These are phyloP conservation scores for Brassica nigra DNA, from an alignment of 345 rosid species.

Conservation along the genomic window DNA sequence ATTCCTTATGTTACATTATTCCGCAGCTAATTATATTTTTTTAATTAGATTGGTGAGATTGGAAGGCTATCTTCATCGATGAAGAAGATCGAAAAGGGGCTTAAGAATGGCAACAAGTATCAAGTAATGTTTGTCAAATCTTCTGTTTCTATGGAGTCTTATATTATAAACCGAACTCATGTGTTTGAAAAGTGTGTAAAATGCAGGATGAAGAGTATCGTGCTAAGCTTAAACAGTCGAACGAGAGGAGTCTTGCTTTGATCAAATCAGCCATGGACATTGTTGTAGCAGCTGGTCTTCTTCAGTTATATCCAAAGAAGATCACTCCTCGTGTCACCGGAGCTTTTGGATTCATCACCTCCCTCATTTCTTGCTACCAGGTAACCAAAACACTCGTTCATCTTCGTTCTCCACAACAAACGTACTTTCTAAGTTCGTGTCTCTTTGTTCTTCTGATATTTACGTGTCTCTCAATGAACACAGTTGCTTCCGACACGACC, in stretches of 20 bases:
- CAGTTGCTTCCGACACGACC: conserved; percentile 43
- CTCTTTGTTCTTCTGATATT: conserved; percentile 15
- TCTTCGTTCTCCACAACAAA: neutral
- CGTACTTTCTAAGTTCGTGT: neutral
- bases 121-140: conserved; percentile 47
- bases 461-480: neutral
- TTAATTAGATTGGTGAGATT: conserved; percentile 75
- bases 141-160: neutral
- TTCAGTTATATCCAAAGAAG: conserved; percentile 84
- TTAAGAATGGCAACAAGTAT: conserved; percentile 67
- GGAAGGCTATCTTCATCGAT: conserved; percentile 84
- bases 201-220: conserved; percentile 76
- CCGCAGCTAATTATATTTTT: neutral
- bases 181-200: neutral
- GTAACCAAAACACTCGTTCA: conserved; percentile 21
- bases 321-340: conserved; percentile 95
- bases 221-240: conserved; percentile 70
- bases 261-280: conserved; percentile 86
- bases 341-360: conserved; percentile 74
- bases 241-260: conserved; percentile 83
- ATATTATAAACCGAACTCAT: neutral
- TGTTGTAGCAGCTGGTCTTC: conserved; percentile 92
- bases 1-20: neutral
- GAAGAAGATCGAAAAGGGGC: conserved; percentile 80
- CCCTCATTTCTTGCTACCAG: conserved; percentile 93